Conservation (phyloP, 306 rosid species). For the Trifolium dubium region DNA sequence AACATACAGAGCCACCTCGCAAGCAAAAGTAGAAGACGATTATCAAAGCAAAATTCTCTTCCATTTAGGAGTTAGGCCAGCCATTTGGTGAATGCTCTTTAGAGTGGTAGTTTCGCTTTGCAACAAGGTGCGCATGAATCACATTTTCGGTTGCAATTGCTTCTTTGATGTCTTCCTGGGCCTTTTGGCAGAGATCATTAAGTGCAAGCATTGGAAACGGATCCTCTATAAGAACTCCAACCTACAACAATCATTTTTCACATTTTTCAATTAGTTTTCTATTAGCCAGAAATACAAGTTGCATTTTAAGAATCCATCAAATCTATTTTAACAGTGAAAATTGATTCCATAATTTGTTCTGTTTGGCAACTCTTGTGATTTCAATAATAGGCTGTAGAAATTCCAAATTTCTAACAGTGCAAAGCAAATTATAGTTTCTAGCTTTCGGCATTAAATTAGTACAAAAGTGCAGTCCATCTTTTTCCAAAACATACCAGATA, state of each 20-base stretch:
- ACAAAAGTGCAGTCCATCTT: constrained; percentile 4
- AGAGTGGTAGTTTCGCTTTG: constrained; percentile 53
- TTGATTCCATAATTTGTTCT: not conserved
- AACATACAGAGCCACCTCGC: constrained; percentile 31
- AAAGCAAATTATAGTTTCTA: not conserved
- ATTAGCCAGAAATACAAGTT: constrained; percentile 22
- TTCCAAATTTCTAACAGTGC: not conserved
- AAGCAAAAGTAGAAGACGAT: constrained; percentile 35
- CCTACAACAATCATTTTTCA: constrained; percentile 52
- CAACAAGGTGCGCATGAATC: constrained; percentile 56
- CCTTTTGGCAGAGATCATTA: constrained; percentile 68
- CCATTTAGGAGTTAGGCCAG: constrained; percentile 56
- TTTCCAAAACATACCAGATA: not conserved
- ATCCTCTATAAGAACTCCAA: constrained; percentile 96
- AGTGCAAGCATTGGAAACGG: constrained; percentile 93
- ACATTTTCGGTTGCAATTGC: constrained; percentile 52
- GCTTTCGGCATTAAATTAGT: not conserved
- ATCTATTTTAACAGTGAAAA: constrained; percentile 4
- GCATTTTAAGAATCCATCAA: constrained; percentile 34
- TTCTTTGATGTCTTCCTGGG: constrained; percentile 65
- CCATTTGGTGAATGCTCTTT: constrained; percentile 75
- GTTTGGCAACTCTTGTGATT: too few relatives aligned
- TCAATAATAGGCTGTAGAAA: not conserved
- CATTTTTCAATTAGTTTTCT: constrained; percentile 28
- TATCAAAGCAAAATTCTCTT: constrained; percentile 22